Conservation (phyloP, 1,139 yeast species). For the Pichia inconspicua region DNA sequence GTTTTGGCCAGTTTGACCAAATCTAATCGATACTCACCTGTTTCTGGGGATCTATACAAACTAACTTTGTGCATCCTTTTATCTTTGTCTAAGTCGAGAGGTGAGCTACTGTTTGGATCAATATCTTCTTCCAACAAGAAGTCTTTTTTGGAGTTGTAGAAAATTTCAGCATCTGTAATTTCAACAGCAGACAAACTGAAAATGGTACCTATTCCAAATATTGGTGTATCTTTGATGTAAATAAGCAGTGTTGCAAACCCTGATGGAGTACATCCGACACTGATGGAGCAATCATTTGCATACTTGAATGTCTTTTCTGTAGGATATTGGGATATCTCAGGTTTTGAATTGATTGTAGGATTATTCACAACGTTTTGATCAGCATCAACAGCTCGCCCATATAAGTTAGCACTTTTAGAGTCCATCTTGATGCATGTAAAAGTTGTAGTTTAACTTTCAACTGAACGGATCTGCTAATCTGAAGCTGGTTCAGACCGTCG, state of each 20-base stretch:
- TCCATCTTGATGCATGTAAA: neutral
- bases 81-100: conserved; percentile 11
- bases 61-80: conserved; percentile 17
- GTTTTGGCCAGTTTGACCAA: conserved; percentile 17
- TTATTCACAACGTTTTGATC: neutral
- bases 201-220: conserved; percentile 20
- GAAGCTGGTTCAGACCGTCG: no score
- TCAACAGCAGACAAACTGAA: conserved; percentile 13
- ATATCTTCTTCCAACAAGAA: conserved; percentile 16
- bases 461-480: no score
- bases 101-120: conserved; percentile 6
- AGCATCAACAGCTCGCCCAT: conserved; percentile 1
- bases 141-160: conserved; percentile 19
- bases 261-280: conserved; percentile 16
- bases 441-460: neutral
- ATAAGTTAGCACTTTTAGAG: neutral
- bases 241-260: conserved; percentile 19
- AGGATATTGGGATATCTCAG: neutral
- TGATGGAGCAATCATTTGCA: conserved; percentile 18
- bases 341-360: neutral
- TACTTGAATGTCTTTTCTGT: conserved; percentile 16
- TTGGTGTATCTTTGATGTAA: conserved; percentile 17
- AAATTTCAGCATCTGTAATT: conserved; percentile 16
- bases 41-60: conserved; percentile 14
- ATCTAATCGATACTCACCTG: conserved; percentile 19